phyloP scores from a whole-genome alignment of 192 early-diverging fungal species.

The Podila epigama region DNA sequence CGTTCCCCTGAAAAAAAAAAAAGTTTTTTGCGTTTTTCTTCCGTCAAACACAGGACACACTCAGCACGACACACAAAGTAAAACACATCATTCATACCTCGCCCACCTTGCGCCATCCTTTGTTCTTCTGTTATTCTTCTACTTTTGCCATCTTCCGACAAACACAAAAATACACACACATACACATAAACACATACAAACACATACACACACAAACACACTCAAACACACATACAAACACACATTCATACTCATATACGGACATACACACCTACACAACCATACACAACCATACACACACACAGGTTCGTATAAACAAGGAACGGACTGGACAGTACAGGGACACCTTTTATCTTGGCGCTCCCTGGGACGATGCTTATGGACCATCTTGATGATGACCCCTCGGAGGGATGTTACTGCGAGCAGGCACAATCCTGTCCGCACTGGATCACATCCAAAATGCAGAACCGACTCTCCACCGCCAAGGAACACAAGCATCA shows the following conservation, averaged over 20 bases:
- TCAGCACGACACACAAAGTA: too few species aligned
- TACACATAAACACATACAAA: too few species aligned
- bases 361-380: too few species aligned
- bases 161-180: too few species aligned
- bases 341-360: too few species aligned
- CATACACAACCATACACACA: not conserved
- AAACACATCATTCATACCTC: too few species aligned
- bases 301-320: not conserved
- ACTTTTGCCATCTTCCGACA: not conserved
- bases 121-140: not conserved
- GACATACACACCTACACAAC: not conserved
- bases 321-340: too few species aligned
- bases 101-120: too few species aligned
- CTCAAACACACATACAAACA: not conserved
- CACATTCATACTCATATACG: not conserved
- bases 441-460: constrained; percentile 39
- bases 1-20: too few species aligned
- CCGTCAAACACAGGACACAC: too few species aligned
- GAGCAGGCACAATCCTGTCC: constrained; percentile 38
- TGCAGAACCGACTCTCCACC: constrained; percentile 23
- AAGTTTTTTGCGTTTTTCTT: too few species aligned
- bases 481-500: constrained; percentile 29
- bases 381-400: constrained; percentile 17
- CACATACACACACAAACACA: not conserved
- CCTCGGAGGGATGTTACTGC: constrained; percentile 46